Evolutionary conservation across 306 rosid species (phyloP).

Genomic region (Quercus suber): DNA sequence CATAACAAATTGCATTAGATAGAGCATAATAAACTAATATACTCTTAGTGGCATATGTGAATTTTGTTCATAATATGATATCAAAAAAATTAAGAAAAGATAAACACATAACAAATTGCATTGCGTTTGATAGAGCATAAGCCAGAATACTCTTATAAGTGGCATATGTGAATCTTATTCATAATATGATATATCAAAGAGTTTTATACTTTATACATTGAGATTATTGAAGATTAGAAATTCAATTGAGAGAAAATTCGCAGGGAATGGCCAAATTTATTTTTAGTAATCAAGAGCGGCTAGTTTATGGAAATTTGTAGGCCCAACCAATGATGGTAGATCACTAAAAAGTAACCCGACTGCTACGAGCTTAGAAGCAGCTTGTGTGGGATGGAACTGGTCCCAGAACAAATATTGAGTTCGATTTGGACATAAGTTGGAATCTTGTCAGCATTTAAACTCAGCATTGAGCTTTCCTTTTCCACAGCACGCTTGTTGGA

Average conservation of each 20-base stretch:
- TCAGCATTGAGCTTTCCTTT: slow-evolving; percentile 29
- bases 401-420: slow-evolving; percentile 48
- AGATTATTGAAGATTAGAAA: no score
- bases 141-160: no score
- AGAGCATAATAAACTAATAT: no score
- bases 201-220: background rate
- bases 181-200: background rate
- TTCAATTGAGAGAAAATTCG: background rate
- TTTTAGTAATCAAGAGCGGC: background rate
- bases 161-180: no score
- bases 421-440: slow-evolving; percentile 24
- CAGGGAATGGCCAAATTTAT: background rate
- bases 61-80: no score
- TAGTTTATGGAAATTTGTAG: slow-evolving; percentile 35
- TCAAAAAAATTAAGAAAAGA: no score
- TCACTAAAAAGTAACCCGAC: no score
- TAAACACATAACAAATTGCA: no score
- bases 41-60: no score
- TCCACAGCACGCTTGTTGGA: slow-evolving; percentile 55
- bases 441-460: slow-evolving; percentile 12
- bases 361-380: slow-evolving; percentile 15
- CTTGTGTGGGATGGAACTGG: slow-evolving; percentile 46
- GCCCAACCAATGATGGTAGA: no score
- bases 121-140: no score
- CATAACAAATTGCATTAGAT: no score